A percentile compares a stretch with the other conserved stretches of the same genome.
phyloP scores from a whole-genome alignment of 495 filamentous ascomycete genomes.

The Beverwykella pulmonaria region DNA sequence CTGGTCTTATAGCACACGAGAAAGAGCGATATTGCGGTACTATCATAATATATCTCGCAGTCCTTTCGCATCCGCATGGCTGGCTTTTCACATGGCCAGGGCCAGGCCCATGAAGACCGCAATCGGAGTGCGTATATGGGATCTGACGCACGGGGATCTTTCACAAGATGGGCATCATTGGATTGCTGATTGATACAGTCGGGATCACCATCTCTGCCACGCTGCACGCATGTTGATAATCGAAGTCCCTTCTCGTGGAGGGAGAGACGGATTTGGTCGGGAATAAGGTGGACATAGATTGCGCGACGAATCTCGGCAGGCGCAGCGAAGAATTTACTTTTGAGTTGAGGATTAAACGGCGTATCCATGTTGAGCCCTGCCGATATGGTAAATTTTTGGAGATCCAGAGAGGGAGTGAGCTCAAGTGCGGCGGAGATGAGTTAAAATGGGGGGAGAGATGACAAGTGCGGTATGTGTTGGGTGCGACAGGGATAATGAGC shows the following conservation, averaged over 20 bases:
- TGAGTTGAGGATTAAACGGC: constrained; percentile 8
- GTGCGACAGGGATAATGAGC: neutral
- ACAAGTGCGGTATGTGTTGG: neutral
- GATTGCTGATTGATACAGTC: constrained; percentile 3
- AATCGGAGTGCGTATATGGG: constrained; percentile 2
- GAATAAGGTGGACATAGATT: constrained; percentile 20
- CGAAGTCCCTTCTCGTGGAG: constrained; percentile 2
- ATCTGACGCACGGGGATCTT: neutral
- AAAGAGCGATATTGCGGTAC: neutral
- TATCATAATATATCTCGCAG: neutral
- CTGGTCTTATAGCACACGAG: too few relatives aligned
- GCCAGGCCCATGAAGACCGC: constrained; percentile 14
- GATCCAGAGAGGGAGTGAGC: neutral
- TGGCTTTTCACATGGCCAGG: constrained; percentile 14
- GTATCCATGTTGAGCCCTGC: neutral
- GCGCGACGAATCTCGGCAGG: constrained; percentile 18
- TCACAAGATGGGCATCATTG: neutral
- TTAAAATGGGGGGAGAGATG: neutral
- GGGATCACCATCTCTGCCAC: constrained; percentile 6
- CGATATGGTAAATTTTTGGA: neutral
- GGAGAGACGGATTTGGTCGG: constrained; percentile 15
- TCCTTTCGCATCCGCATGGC: neutral
- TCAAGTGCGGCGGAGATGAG: constrained; percentile 7
- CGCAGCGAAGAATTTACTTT: constrained; percentile 16
- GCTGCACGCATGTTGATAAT: constrained; percentile 10